phyloP scores from a whole-genome alignment of 1,139 yeast genomes.

The Meyerozyma elateridarum region DNA sequence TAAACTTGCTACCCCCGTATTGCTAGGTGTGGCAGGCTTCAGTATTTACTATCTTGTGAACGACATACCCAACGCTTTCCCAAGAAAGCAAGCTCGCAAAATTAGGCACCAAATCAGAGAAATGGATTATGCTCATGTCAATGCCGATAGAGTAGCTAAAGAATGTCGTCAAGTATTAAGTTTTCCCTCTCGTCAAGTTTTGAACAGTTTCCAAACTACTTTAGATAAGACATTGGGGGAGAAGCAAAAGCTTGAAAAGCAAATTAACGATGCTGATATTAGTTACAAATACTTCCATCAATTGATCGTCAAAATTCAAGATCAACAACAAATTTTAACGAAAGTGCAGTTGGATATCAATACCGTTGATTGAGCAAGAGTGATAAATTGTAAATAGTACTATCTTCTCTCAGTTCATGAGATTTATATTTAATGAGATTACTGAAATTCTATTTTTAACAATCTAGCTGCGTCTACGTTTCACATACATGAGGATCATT shows the following conservation, averaged over 20 bases:
- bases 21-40: constrained; percentile 50
- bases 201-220: constrained; percentile 66
- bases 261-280: constrained; percentile 53
- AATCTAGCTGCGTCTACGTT: constrained; percentile 4
- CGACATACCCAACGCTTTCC: constrained; percentile 87
- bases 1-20: constrained; percentile 41
- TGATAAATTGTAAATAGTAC: constrained; percentile 2
- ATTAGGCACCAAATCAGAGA: constrained; percentile 57
- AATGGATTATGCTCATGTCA: constrained; percentile 71
- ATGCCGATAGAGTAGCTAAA: constrained; percentile 71
- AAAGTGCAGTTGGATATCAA: constrained; percentile 52
- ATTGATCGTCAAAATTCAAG: constrained; percentile 43
- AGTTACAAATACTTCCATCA: constrained; percentile 59
- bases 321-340: constrained; percentile 44
- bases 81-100: constrained; percentile 74
- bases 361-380: constrained; percentile 32
- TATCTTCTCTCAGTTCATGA: no score
- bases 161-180: constrained; percentile 80
- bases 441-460: no score
- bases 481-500: constrained; percentile 18
- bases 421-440: no score
- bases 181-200: constrained; percentile 80
- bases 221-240: constrained; percentile 61
- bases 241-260: constrained; percentile 51
- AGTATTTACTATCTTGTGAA: constrained; percentile 62